phyloP scores from a whole-genome alignment of 2,329 filamentous ascomycete genomes.

The Ascocoryne sarcoides region DNA sequence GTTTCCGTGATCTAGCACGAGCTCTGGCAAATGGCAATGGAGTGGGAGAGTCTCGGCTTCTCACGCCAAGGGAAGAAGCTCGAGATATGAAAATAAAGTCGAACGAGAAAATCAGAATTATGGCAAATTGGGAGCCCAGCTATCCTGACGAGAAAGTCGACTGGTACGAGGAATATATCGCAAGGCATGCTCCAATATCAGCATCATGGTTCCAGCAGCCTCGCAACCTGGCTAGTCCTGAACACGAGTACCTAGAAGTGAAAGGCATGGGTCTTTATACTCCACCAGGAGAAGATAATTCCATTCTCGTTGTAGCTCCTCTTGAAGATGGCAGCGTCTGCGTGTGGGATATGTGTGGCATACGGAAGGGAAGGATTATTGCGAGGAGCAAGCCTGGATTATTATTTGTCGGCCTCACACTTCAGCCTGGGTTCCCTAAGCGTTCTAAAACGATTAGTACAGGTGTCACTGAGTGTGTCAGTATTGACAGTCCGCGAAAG shows the following conservation, averaged over 20 bases:
- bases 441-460: slow-evolving; percentile 61
- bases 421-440: slow-evolving; percentile 34
- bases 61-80: slow-evolving; percentile 15
- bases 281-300: slow-evolving; percentile 43
- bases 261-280: slow-evolving; percentile 64
- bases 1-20: slow-evolving; percentile 28
- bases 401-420: slow-evolving; percentile 48
- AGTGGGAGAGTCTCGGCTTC: slow-evolving; percentile 21
- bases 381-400: slow-evolving; percentile 58
- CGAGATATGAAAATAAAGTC: slow-evolving; percentile 19
- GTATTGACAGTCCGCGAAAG: slow-evolving; percentile 58
- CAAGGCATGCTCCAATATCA: slow-evolving; percentile 64
- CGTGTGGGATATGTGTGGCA: slow-evolving; percentile 68
- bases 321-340: slow-evolving; percentile 83
- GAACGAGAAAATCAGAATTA: slow-evolving; percentile 43
- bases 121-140: slow-evolving; percentile 77
- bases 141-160: slow-evolving; percentile 63
- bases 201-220: slow-evolving; percentile 71
- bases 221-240: slow-evolving; percentile 32
- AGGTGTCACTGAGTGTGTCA: slow-evolving; percentile 72
- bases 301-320: slow-evolving; percentile 59
- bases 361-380: slow-evolving; percentile 52
- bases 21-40: slow-evolving; percentile 24
- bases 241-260: slow-evolving; percentile 50
- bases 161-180: slow-evolving; percentile 87